A percentile compares a stretch with the other conserved stretches of the same genome.
Conservation (phyloP, 257 asterid genomes). For the Sherardia arvensis region DNA sequence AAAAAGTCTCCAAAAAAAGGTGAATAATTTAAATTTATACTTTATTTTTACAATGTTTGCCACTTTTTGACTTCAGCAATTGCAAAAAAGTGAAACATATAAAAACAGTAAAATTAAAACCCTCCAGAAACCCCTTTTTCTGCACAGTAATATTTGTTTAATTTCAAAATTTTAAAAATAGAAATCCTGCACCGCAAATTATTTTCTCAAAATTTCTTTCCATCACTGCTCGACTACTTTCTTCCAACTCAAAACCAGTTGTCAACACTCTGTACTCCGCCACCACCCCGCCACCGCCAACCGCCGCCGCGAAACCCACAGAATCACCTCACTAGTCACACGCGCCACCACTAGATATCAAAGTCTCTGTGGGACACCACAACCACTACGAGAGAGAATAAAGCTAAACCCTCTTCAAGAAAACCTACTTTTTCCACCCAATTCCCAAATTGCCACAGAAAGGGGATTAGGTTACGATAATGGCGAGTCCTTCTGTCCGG, state of each 20-base stretch:
- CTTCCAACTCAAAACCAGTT: slow-evolving; percentile 16
- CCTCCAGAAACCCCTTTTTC: neutral
- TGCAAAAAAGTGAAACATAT: neutral
- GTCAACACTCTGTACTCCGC: slow-evolving; percentile 6
- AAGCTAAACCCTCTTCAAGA: slow-evolving; percentile 3
- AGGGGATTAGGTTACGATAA: slow-evolving; percentile 19
- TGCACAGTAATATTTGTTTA: neutral
- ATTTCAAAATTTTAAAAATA: neutral
- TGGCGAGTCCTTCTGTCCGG: slow-evolving; percentile 33
- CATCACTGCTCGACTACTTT: neutral
- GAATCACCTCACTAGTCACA: neutral
- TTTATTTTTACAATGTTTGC: neutral
- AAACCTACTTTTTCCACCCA: slow-evolving; percentile 1
- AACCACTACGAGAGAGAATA: slow-evolving; percentile 1
- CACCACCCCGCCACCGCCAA: neutral
- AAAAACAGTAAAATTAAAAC: neutral
- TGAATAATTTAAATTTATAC: too few relatives aligned
- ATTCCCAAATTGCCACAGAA: neutral
- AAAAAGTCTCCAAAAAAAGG: too few relatives aligned
- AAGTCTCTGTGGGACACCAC: slow-evolving; percentile 28
- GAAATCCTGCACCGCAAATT: neutral
- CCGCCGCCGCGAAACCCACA: neutral
- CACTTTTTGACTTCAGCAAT: neutral
- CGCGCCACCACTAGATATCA: neutral
- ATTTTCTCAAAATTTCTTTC: neutral